phyloP scores from a whole-genome alignment of 305 asterid species.

The Solanum hybrid region DNA sequence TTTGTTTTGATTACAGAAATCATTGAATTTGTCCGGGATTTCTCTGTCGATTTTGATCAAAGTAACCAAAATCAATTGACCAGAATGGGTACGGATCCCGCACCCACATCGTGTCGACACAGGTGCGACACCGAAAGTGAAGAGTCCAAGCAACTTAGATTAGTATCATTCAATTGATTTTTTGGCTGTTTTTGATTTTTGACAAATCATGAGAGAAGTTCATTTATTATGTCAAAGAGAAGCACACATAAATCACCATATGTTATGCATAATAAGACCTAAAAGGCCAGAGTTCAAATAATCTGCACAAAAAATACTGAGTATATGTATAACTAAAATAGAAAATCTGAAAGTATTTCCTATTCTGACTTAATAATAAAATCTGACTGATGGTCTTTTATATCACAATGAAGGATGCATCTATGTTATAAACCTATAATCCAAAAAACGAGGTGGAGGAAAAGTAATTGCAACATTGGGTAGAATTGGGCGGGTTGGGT shows the following conservation, averaged over 20 bases:
- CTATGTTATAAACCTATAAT: neutral
- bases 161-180: neutral
- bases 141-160: neutral
- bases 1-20: neutral
- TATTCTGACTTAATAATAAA: neutral
- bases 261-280: neutral
- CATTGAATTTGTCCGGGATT: neutral
- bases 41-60: neutral
- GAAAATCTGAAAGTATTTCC: neutral
- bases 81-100: neutral
- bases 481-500: neutral
- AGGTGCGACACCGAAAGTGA: neutral
- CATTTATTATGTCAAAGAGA: neutral
- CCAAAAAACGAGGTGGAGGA: neutral
- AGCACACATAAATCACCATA: neutral
- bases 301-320: neutral
- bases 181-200: neutral
- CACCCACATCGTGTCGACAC: neutral
- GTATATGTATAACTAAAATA: neutral
- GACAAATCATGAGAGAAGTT: neutral
- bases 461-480: neutral
- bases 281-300: neutral
- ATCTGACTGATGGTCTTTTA: neutral
- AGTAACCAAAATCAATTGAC: neutral
- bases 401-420: neutral